Evolutionary conservation across 768 basidiomycete species (phyloP), one percentile per base, ranked within the genome.

Genomic region (Collybia mongolica): DNA sequence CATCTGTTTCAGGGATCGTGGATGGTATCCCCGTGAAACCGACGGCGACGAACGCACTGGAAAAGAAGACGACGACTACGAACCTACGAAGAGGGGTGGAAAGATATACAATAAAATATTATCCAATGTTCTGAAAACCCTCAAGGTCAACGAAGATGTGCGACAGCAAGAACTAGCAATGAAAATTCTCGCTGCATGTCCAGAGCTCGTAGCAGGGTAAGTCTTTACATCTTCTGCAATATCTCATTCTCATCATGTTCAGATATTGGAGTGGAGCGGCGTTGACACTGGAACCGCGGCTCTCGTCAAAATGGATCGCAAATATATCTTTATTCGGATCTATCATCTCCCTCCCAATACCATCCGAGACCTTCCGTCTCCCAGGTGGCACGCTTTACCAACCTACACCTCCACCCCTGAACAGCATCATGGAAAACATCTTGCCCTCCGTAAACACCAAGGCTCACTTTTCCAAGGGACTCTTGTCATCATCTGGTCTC

Each of bases 231-330:
- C 49, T 7, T 19, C 24, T 15, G 24, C 38, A 36, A n/a, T n/a
- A n/a, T n/a, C n/a, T 15, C 18, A 41, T 46, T 52, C 45, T 67
- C 48, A 54, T 42, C 7, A 24, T n/a, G 14, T 26, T 20, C 54
- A 90, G 88, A 14, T 93, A 86, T 59, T 92, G 90, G 88, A 63
- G 83, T 12, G 75, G 75, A 1, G 82, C 80, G 3, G 76, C 77
- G 2, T 68, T 92, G 28, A 88, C 90, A 0, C 74, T 95, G 4
- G 93, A 96, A 58, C 92, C 93, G 0, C 83, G 93, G 2, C 77
- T 94, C 5, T 90, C 90, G 0, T 89, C 89, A 0, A 88, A 86
- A 61, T 98, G 96, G 94, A 84, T 98, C 26, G 82, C 88, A 0
- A 96, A 93, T 51, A 84, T 97, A 55, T 75, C 90, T 4, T 88